Percentiles rank a stretch among this genome's conserved stretches.
Conservation (phyloP, 208 protist genomes). For the Giardia muris region DNA sequence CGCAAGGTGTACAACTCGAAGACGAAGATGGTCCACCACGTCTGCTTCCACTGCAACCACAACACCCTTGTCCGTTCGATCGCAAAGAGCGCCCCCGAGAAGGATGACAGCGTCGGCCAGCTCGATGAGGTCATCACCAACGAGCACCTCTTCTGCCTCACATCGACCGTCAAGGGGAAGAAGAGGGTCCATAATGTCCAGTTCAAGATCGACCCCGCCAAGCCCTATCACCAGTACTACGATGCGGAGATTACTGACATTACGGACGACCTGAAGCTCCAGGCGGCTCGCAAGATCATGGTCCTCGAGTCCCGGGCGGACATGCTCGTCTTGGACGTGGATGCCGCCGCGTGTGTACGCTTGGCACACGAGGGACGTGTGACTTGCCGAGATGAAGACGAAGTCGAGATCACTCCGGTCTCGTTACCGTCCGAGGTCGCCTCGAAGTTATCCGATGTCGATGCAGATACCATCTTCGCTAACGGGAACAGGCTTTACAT, state of each 20-base stretch:
- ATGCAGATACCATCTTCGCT: no score
- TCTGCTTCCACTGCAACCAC: slow-evolving; percentile 11
- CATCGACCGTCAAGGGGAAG: neutral
- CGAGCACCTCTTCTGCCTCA: neutral
- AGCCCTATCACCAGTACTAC: neutral
- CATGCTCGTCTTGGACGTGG: no score
- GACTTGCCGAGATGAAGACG: no score
- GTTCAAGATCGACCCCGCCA: neutral
- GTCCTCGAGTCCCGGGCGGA: no score
- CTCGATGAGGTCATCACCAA: neutral
- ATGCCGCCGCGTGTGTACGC: no score
- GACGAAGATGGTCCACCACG: neutral
- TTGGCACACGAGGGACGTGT: no score
- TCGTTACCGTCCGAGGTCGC: no score
- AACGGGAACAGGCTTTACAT: no score
- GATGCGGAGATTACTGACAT: neutral
- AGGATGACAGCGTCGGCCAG: neutral
- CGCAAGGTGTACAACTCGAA: neutral
- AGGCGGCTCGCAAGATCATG: no score
- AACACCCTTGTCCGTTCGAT: neutral
- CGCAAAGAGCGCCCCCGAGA: neutral
- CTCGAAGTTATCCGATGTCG: no score
- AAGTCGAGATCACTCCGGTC: no score
- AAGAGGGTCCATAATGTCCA: neutral
- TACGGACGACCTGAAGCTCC: no score